Conservation (phyloP, 192 early-diverging fungal genomes). For the Backusella liffmaniae region DNA sequence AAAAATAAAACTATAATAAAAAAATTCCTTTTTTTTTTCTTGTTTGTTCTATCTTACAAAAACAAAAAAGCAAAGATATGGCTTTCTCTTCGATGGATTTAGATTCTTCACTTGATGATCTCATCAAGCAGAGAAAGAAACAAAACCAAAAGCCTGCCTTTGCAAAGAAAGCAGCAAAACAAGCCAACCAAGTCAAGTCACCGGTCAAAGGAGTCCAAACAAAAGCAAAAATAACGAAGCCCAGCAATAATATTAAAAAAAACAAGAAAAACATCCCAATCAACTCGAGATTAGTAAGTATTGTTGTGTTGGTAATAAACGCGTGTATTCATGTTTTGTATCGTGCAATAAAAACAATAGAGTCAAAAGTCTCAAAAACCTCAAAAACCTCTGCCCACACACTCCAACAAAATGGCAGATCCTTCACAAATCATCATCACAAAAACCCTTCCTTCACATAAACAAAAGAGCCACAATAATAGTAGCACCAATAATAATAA, state of each 20-base stretch:
- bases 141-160: conserved; percentile 25
- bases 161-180: background rate
- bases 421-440: conserved; percentile 30
- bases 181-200: background rate
- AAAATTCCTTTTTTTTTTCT: background rate
- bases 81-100: conserved; percentile 32
- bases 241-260: background rate
- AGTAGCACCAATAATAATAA: background rate
- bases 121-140: conserved; percentile 35
- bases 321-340: background rate
- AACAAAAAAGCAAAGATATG: background rate
- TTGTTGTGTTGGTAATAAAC: background rate
- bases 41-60: background rate
- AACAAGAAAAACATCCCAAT: conserved; percentile 1
- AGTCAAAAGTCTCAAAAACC: background rate
- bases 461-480: background rate
- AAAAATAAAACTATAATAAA: no score
- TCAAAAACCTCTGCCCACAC: background rate
- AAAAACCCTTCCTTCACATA: conserved; percentile 18
- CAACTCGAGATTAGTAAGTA: conserved; percentile 7
- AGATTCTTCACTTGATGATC: conserved; percentile 41
- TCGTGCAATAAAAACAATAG: background rate
- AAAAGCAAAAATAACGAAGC: conserved; percentile 5
- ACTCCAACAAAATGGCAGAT: background rate
- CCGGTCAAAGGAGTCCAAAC: conserved; percentile 1